Percentiles rank a stretch among this genome's conserved stretches.
Evolutionary conservation across 2,329 filamentous ascomycete species (phyloP).

Genomic region (Lecanicillium sp.): DNA sequence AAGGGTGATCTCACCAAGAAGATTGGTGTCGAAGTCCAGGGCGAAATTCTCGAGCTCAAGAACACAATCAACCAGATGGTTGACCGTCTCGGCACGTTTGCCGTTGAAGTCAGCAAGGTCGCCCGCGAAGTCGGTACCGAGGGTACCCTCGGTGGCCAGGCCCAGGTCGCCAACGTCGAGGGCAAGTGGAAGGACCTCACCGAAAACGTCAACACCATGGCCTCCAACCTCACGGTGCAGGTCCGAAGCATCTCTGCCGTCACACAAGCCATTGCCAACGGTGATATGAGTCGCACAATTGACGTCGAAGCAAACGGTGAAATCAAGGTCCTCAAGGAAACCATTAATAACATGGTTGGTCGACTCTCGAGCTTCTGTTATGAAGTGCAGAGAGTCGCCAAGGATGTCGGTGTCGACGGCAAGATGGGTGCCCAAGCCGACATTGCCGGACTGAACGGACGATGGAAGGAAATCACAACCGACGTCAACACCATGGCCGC

Average conservation of each 20-base stretch:
- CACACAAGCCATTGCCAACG: slow-evolving; percentile 90
- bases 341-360: slow-evolving; percentile 98
- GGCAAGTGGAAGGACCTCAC: slow-evolving; percentile 98
- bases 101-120: slow-evolving; percentile 92
- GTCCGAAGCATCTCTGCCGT: slow-evolving; percentile 81
- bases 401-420: slow-evolving; percentile 93
- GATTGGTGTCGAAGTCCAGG: slow-evolving; percentile 87
- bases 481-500: slow-evolving; percentile 91
- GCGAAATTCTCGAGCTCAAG: slow-evolving; percentile 92
- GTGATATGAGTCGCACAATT: slow-evolving; percentile 93
- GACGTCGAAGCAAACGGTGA: slow-evolving; percentile 93
- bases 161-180: slow-evolving; percentile 88
- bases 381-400: slow-evolving; percentile 89
- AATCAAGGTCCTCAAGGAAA: slow-evolving; percentile 88
- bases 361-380: slow-evolving; percentile 92
- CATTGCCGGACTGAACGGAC: slow-evolving; percentile 82
- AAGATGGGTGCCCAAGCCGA: slow-evolving; percentile 98
- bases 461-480: slow-evolving; percentile 97
- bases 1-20: slow-evolving; percentile 93
- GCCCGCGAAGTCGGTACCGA: slow-evolving; percentile 95
- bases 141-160: slow-evolving; percentile 88
- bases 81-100: slow-evolving; percentile 91
- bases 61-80: slow-evolving; percentile 99
- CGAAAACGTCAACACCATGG: slow-evolving; percentile 78
- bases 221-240: slow-evolving; percentile 62